A percentile compares a stretch with the other conserved stretches of the same genome.
Evolutionary conservation across 306 rosid species (phyloP).

Genomic region (Citrullus colocynthis): DNA sequence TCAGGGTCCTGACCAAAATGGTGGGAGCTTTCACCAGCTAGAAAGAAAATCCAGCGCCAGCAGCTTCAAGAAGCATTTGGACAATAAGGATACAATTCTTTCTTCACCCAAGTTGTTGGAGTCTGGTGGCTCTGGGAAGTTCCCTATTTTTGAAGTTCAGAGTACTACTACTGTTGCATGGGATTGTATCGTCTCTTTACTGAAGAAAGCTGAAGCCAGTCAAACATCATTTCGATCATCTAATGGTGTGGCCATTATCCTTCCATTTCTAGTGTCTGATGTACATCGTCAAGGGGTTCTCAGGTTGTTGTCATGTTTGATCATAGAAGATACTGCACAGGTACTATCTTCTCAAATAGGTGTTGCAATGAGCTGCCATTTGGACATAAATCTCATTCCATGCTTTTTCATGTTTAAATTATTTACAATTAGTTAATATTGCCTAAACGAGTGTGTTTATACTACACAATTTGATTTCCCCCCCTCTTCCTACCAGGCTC

Average conservation of each 20-base stretch:
- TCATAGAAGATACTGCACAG: constrained; percentile 84
- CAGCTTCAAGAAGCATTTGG: constrained; percentile 69
- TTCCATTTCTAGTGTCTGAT: constrained; percentile 78
- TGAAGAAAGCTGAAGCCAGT: constrained; percentile 86
- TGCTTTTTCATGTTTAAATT: constrained; percentile 8
- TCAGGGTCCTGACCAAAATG: constrained; percentile 48
- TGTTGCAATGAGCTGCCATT: not conserved
- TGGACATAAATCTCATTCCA: not conserved
- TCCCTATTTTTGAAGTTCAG: constrained; percentile 76
- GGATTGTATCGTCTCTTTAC: constrained; percentile 87
- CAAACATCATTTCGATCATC: constrained; percentile 80
- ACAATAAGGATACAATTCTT: constrained; percentile 67
- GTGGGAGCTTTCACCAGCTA: constrained; percentile 28
- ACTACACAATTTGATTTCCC: constrained; percentile 14
- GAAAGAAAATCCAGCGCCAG: constrained; percentile 55
- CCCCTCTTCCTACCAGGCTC: constrained; percentile 46
- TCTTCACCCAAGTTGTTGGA: constrained; percentile 71
- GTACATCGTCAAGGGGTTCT: constrained; percentile 85
- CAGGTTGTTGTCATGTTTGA: constrained; percentile 73
- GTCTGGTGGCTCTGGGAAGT: constrained; percentile 74
- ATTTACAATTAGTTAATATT: constrained; percentile 2
- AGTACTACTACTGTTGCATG: constrained; percentile 74
- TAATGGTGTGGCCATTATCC: constrained; percentile 62
- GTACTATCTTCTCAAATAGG: constrained; percentile 19
- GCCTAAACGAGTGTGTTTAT: constrained; percentile 9